Percentiles rank a stretch among this genome's conserved stretches.
phyloP scores from a whole-genome alignment of 2,329 filamentous ascomycete genomes.

The Penicillium concentricum region DNA sequence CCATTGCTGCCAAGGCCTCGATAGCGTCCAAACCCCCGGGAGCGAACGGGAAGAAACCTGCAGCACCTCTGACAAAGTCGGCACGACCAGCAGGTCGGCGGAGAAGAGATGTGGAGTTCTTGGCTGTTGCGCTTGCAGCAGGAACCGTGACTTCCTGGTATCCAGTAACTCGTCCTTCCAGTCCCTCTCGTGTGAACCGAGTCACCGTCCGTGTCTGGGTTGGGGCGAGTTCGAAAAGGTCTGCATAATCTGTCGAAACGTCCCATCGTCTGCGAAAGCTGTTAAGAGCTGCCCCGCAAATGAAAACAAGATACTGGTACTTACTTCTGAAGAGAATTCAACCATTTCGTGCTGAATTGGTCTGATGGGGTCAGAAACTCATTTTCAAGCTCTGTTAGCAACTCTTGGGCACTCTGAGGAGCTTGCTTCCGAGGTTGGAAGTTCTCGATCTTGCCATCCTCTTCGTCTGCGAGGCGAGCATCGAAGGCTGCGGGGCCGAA shows the following conservation, averaged over 20 bases:
- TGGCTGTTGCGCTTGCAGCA: conserved; percentile 83
- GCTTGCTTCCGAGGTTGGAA: conserved; percentile 44
- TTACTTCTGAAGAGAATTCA: conserved; percentile 81
- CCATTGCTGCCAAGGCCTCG: conserved; percentile 78
- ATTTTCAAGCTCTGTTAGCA: conserved; percentile 70
- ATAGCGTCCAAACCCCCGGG: conserved; percentile 86
- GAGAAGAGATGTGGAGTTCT: conserved; percentile 87
- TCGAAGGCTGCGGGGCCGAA: conserved; percentile 29
- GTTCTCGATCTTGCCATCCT: conserved; percentile 32
- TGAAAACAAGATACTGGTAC: conserved; percentile 24
- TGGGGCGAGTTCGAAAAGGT: conserved; percentile 81
- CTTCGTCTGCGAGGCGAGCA: conserved; percentile 30
- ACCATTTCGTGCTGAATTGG: conserved; percentile 78
- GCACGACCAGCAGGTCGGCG: conserved; percentile 82
- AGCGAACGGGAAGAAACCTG: conserved; percentile 91
- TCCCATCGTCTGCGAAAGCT: conserved; percentile 66
- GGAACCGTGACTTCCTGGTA: conserved; percentile 94
- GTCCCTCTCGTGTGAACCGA: conserved; percentile 83
- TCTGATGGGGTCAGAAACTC: conserved; percentile 77
- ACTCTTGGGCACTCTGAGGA: conserved; percentile 53
- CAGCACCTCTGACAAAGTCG: conserved; percentile 88
- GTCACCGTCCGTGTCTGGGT: conserved; percentile 95
- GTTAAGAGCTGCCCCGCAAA: conserved; percentile 10
- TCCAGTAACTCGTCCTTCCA: conserved; percentile 88
- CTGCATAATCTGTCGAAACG: conserved; percentile 72